Evolutionary conservation across 192 early-diverging fungal genomes (phyloP).

Genomic region (Coemansia aciculifera): DNA sequence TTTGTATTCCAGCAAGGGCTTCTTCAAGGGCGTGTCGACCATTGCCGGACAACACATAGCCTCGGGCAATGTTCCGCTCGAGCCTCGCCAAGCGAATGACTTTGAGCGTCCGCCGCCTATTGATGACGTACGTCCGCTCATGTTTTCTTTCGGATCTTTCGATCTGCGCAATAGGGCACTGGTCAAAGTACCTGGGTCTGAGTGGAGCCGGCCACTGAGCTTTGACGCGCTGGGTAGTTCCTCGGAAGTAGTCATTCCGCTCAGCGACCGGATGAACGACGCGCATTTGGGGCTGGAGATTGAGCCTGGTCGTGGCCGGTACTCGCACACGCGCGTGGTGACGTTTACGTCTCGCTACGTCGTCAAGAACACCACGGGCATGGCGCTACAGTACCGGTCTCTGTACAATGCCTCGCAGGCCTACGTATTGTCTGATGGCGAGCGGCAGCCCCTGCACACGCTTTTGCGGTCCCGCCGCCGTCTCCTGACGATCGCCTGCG

Average conservation of each 20-base stretch:
- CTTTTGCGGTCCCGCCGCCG: constrained; percentile 64
- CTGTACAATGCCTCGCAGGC: constrained; percentile 58
- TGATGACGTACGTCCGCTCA: constrained; percentile 54
- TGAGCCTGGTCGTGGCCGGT: constrained; percentile 85
- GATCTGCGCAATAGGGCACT: constrained; percentile 83
- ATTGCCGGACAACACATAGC: constrained; percentile 66
- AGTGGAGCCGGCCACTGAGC: constrained; percentile 87
- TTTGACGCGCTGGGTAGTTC: constrained; percentile 94
- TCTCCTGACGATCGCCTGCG: constrained; percentile 66
- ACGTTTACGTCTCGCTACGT: constrained; percentile 90
- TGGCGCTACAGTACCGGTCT: constrained; percentile 75
- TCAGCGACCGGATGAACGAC: constrained; percentile 51
- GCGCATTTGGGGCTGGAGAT: constrained; percentile 82
- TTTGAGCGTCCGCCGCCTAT: constrained; percentile 17
- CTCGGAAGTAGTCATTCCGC: constrained; percentile 73
- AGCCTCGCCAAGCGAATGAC: constrained; percentile 18
- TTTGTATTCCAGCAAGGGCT: constrained; percentile 74
- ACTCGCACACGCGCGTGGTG: constrained; percentile 82
- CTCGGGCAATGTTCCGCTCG: constrained; percentile 20
- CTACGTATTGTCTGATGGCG: constrained; percentile 49
- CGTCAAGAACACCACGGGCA: constrained; percentile 75
- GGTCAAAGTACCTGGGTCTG: constrained; percentile 70
- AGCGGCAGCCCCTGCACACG: constrained; percentile 62
- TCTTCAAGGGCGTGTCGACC: constrained; percentile 73
- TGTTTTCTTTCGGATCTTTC: constrained; percentile 91